Percentiles rank a stretch among this genome's conserved stretches.
These are phyloP conservation scores for Eucalyptus polybractea DNA, from an alignment of 345 rosid genomes.

Conservation along the genomic window DNA sequence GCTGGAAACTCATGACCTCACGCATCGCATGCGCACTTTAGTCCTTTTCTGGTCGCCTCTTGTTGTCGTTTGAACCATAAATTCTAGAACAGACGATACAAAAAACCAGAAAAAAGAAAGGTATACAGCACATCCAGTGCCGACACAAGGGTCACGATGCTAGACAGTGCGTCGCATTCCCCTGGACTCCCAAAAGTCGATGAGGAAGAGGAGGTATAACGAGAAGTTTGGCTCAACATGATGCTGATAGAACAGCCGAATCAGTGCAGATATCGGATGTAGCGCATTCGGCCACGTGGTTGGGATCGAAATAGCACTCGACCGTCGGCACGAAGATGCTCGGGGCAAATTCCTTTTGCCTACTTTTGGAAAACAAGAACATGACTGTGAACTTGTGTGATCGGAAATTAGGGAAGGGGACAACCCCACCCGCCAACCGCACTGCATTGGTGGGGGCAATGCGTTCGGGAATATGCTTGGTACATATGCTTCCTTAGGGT, in stretches of 20 bases:
- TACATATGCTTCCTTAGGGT: background rate
- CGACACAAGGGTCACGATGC: background rate
- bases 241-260: background rate
- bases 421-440: background rate
- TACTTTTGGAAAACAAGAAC: background rate
- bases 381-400: background rate
- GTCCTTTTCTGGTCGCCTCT: background rate
- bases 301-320: background rate
- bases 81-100: background rate
- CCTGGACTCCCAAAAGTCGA: background rate
- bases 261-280: background rate
- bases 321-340: background rate
- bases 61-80: background rate
- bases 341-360: background rate
- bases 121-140: background rate
- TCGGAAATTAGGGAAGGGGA: background rate
- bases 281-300: background rate
- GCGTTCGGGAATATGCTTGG: background rate
- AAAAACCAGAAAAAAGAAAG: background rate
- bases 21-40: background rate
- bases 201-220: background rate
- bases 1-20: background rate
- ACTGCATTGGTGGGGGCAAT: background rate
- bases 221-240: background rate
- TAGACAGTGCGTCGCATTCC: background rate